Conservation (phyloP, 352 stramenopile species). For the Phytophthora litchii region DNA sequence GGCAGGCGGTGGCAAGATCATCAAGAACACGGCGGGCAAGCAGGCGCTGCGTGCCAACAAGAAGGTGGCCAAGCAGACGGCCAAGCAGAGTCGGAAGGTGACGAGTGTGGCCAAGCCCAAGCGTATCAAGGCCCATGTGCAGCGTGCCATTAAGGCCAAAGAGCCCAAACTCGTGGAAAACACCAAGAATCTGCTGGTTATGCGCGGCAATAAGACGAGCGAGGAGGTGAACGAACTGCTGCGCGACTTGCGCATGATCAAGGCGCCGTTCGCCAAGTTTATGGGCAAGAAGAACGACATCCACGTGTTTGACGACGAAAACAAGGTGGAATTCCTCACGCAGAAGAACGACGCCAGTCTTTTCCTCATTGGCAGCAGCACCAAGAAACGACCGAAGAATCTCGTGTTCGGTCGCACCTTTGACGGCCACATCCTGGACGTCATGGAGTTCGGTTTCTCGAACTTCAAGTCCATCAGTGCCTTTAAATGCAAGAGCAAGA, state of each 20-base stretch:
- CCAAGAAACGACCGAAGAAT: conserved; percentile 99
- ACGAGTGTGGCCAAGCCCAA: conserved; percentile 75
- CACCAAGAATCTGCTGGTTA: conserved; percentile 89
- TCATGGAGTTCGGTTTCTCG: conserved; percentile 97
- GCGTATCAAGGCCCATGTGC: conserved; percentile 81
- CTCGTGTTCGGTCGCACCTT: conserved; percentile 97
- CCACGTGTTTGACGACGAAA: conserved; percentile 94
- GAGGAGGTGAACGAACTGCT: conserved; percentile 85
- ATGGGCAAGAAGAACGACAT: conserved; percentile 95
- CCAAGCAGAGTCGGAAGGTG: conserved; percentile 80
- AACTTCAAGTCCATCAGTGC: conserved; percentile 95
- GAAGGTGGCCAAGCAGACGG: conserved; percentile 70
- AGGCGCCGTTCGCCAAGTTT: conserved; percentile 88
- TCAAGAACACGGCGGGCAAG: conserved; percentile 74
- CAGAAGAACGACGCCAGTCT: conserved; percentile 98
- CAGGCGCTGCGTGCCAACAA: conserved; percentile 65
- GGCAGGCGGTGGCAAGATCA: conserved; percentile 66
- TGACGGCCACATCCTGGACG: conserved; percentile 98
- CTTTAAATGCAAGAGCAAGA: conserved; percentile 93
- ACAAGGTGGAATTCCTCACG: conserved; percentile 93
- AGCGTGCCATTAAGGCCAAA: conserved; percentile 86
- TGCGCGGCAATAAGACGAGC: conserved; percentile 91
- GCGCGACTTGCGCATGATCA: conserved; percentile 87
- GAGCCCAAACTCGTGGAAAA: conserved; percentile 93
- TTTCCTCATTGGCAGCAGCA: conserved; percentile 96